Evolutionary conservation across 1,139 yeast genomes (phyloP).

Genomic region (Hyphopichia khmerensis): DNA sequence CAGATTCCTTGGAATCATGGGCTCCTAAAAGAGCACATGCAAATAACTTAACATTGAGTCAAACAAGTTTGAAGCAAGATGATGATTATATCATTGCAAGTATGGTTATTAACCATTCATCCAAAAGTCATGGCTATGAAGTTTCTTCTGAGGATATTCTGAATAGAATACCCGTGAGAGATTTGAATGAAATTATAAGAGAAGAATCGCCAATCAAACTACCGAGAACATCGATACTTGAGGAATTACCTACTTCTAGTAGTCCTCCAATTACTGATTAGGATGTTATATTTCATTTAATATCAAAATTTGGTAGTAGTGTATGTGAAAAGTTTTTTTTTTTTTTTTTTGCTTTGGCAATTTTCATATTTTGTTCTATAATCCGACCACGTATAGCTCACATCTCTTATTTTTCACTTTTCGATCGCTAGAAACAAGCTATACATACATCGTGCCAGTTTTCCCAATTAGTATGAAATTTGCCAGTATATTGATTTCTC

Average conservation of each 20-base stretch:
- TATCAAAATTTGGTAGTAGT: neutral
- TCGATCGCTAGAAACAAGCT: no score
- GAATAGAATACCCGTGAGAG: neutral
- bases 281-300: no score
- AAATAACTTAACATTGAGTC: no score
- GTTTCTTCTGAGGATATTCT: neutral
- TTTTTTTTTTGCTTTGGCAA: no score
- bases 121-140: neutral
- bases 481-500: conserved; percentile 1
- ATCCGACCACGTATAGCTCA: neutral
- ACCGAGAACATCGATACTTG: no score
- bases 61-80: no score
- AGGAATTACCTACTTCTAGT: no score
- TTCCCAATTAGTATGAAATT: neutral
- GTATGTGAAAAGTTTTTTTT: neutral
- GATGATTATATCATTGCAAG: conserved; percentile 4
- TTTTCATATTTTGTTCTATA: neutral
- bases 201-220: neutral
- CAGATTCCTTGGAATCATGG: conserved; percentile 3
- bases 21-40: neutral
- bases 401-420: neutral
- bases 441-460: no score
- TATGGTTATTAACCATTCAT: conserved; percentile 1
- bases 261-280: no score
- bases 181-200: neutral